Base-by-base conservation (phyloP, 116 monocot species). In the Dioscorea cayenensis region DNA sequence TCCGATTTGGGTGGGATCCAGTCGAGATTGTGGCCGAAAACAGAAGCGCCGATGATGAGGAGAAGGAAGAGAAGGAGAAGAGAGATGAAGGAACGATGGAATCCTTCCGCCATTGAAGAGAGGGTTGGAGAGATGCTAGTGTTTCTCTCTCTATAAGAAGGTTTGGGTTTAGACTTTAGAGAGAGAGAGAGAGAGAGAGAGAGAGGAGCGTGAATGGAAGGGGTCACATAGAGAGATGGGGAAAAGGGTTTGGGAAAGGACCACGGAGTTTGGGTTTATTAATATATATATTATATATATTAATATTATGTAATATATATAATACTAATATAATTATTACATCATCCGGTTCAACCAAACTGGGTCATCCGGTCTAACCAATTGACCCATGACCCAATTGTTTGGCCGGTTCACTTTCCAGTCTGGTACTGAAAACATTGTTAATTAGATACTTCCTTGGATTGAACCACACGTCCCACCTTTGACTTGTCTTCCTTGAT, bases 1-100 rank as follows among this genome's bases (percentile, higher is more conserved):
- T 23, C 66, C 38, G 71, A 55, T 35, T 50, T 18, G 48, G n/a
- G 16, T 35, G 43, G 52, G 51, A 74, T 64, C 80, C 76, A 78
- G 10, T 28, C 77, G 6, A 71, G 58, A 11, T 50, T n/a, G 23
- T 36, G 23, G 14, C 23, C 62, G 62, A 23, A 9, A 22, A 1
- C 6, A 0, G 21, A 20, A 22, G n/a, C 22, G n/a, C 62, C 62
- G 62, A 7, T 23, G 62, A 62, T 62, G 62, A 62, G 62, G 62
- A n/a, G n/a, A n/a, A 27, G 62, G 62, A 27, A 4, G 62, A 62
- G 62, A 20, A 23, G n/a, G 20, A 62, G 20, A 22, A 23, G 62
- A 62, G 22, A 55, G 52, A 55, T 19, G 4, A 55, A 19, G 14
- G 52, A 55, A 17, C 8, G 52, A 19, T 43, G 58, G 58, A 5